phyloP scores from a whole-genome alignment of 139 green algal species.

The Gonium pectorale region DNA sequence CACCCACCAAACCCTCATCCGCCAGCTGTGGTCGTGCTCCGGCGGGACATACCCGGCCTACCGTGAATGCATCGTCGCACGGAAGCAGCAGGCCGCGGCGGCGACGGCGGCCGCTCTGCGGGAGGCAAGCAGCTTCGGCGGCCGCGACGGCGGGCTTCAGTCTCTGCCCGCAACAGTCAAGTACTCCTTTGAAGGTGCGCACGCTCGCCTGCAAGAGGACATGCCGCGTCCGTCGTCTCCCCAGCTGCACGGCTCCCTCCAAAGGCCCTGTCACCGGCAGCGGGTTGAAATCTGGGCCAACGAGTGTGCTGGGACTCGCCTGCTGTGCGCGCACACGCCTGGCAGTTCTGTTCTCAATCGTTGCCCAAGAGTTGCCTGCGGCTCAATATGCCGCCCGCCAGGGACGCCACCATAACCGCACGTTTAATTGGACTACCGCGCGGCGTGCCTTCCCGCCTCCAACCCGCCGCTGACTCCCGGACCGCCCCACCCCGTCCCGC shows the following conservation, averaged over 20 bases:
- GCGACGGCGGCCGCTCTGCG: not conserved
- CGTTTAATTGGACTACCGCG: not conserved
- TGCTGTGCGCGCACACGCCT: too few species aligned
- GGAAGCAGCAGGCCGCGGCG: not conserved
- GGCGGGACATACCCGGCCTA: not conserved
- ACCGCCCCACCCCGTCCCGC: not conserved
- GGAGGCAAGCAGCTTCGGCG: not conserved
- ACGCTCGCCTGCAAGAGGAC: not conserved
- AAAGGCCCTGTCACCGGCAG: not conserved
- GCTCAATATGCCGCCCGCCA: not conserved
- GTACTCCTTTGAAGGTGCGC: constrained; percentile 38
- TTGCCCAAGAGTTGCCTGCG: not conserved
- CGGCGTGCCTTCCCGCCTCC: not conserved
- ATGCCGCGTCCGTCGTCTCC: not conserved
- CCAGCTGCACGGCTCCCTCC: not conserved
- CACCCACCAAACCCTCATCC: too few species aligned
- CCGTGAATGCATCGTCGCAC: not conserved
- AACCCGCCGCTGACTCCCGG: not conserved
- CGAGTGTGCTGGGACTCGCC: too few species aligned
- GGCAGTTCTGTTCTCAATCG: not conserved
- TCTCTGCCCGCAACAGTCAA: constrained; percentile 32
- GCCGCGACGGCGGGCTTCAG: not conserved
- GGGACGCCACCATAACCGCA: not conserved
- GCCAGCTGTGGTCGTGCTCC: constrained; percentile 19
- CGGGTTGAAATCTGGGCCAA: too few species aligned